phyloP scores from a whole-genome alignment of 208 protist species.

The Kentomonas sorsogonicus region DNA sequence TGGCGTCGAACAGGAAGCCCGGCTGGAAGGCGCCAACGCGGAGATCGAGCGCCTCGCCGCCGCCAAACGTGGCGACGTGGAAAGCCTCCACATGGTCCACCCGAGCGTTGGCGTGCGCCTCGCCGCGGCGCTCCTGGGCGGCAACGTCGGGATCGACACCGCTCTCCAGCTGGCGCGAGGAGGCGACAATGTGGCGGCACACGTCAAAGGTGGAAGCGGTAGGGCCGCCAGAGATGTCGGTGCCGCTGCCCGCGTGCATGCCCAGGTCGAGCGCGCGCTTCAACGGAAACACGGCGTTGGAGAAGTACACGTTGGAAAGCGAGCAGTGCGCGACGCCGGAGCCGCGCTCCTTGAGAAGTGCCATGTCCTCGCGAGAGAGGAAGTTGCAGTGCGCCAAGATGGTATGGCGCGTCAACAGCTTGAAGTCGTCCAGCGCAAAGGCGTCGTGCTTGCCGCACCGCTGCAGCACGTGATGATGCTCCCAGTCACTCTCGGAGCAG shows the following conservation, averaged over 20 bases:
- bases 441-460: conserved; percentile 81
- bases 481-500: conserved; percentile 82
- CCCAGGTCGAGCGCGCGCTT: conserved; percentile 48
- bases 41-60: conserved; percentile 79
- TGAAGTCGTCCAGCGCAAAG: conserved; percentile 73
- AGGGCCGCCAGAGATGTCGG: conserved; percentile 91
- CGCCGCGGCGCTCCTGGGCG: conserved; percentile 20
- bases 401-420: conserved; percentile 72
- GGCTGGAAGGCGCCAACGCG: conserved; percentile 83
- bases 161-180: conserved; percentile 52
- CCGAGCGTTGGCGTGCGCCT: conserved; percentile 16
- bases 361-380: conserved; percentile 79
- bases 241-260: conserved; percentile 90
- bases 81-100: conserved; percentile 71
- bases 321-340: conserved; percentile 89
- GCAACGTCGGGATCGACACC: conserved; percentile 33
- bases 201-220: conserved; percentile 79
- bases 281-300: conserved; percentile 67
- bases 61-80: conserved; percentile 84
- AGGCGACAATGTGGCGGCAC: conserved; percentile 70
- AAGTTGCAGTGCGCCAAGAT: conserved; percentile 90
- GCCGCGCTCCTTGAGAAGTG: conserved; percentile 46
- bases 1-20: conserved; percentile 86
- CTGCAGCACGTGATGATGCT: conserved; percentile 89
- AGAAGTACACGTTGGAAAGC: conserved; percentile 90